Evolutionary conservation across 805 yeast species (phyloP).

Genomic region (Schwanniomyces yamadae): DNA sequence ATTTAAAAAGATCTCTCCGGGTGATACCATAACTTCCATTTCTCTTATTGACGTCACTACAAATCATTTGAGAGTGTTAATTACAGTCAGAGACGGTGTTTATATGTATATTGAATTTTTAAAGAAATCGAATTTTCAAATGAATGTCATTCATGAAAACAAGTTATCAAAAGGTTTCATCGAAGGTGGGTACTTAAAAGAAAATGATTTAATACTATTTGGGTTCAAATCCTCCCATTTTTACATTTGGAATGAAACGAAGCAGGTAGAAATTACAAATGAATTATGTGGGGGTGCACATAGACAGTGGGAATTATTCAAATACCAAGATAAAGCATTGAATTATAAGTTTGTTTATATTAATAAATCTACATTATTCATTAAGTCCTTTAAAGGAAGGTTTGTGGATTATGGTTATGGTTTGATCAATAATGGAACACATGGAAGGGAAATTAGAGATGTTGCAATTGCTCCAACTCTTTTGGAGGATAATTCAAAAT

Average conservation of each 20-base stretch:
- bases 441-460: slow-evolving; percentile 89
- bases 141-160: slow-evolving; percentile 49
- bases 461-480: slow-evolving; percentile 50
- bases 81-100: slow-evolving; percentile 68
- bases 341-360: slow-evolving; percentile 55
- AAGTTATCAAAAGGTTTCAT: slow-evolving; percentile 72
- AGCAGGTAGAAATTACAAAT: slow-evolving; percentile 64
- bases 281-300: slow-evolving; percentile 91
- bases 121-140: slow-evolving; percentile 11
- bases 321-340: slow-evolving; percentile 11
- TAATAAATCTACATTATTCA: slow-evolving; percentile 47
- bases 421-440: slow-evolving; percentile 59
- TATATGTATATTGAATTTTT: slow-evolving; percentile 42
- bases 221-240: slow-evolving; percentile 84
- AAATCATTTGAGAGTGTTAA: slow-evolving; percentile 24
- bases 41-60: slow-evolving; percentile 29
- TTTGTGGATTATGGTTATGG: slow-evolving; percentile 21
- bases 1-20: slow-evolving; percentile 54
- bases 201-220: slow-evolving; percentile 51
- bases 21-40: slow-evolving; percentile 68
- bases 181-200: slow-evolving; percentile 62
- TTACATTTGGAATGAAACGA: slow-evolving; percentile 78
- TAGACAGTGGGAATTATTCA: slow-evolving; percentile 68
- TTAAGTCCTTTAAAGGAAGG: slow-evolving; percentile 26
- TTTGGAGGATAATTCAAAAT: slow-evolving; percentile 27